Percentiles rank a stretch among this genome's conserved stretches.
Conservation (phyloP, 176 grass and related monocot genomes). For the Olyra latifolia region DNA sequence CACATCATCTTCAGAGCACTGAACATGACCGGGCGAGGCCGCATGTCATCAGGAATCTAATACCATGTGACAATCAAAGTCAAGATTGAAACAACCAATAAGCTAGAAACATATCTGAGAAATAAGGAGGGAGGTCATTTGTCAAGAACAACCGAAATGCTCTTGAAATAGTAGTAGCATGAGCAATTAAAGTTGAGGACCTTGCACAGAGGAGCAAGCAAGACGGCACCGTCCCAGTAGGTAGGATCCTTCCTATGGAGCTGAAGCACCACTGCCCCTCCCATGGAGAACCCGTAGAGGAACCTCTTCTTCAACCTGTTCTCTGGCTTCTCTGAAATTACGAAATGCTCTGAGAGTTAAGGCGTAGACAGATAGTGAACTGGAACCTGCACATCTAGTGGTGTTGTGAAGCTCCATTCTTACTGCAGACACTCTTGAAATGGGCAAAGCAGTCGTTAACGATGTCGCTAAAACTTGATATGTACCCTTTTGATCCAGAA, state of each 20-base stretch:
- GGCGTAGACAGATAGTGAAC: no score
- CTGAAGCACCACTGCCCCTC: constrained; percentile 50
- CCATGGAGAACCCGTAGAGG: constrained; percentile 60
- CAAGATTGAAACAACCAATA: background rate
- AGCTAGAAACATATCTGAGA: no score
- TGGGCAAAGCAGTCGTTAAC: constrained; percentile 50
- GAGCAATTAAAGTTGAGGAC: constrained; percentile 31
- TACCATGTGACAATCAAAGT: background rate
- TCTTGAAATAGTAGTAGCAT: no score
- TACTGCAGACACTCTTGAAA: constrained; percentile 66
- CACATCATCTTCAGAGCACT: constrained; percentile 47
- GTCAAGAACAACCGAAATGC: no score
- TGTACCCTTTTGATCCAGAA: constrained; percentile 54
- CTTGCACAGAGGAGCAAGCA: constrained; percentile 81
- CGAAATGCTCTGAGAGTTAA: background rate
- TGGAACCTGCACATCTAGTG: background rate
- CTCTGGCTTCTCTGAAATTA: constrained; percentile 48
- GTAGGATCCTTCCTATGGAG: constrained; percentile 49
- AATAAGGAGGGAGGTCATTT: no score
- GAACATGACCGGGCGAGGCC: constrained; percentile 55
- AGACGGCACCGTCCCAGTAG: constrained; percentile 58
- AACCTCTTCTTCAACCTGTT: constrained; percentile 61
- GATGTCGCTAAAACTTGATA: constrained; percentile 43
- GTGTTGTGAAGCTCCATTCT: background rate
- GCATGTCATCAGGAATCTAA: constrained; percentile 79